Evolutionary conservation across 495 filamentous ascomycete species (phyloP).

Genomic region (Lepraria neglecta): DNA sequence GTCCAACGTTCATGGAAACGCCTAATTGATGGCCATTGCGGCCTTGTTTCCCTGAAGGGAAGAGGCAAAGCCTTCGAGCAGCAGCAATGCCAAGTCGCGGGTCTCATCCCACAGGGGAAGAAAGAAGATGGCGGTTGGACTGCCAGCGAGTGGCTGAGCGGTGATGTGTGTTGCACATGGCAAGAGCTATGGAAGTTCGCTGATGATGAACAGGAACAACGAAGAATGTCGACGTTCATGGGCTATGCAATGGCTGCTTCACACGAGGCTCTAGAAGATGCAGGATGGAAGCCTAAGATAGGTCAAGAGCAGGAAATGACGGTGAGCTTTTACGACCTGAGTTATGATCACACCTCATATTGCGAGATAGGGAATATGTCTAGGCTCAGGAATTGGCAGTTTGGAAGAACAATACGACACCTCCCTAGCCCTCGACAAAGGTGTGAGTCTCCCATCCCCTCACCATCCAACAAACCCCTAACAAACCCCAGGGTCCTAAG

Average conservation of each 20-base stretch:
- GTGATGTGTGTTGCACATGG: constrained; percentile 38
- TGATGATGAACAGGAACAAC: constrained; percentile 51
- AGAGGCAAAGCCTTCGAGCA: constrained; percentile 55
- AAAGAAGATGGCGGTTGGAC: constrained; percentile 59
- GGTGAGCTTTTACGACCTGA: constrained; percentile 37
- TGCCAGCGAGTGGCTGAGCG: constrained; percentile 67
- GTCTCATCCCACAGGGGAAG: constrained; percentile 61
- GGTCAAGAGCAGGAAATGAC: constrained; percentile 59
- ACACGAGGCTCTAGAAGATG: constrained; percentile 79
- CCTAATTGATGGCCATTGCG: constrained; percentile 71
- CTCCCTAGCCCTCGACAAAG: constrained; percentile 63
- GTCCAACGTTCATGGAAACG: constrained; percentile 71
- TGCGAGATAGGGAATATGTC: constrained; percentile 61
- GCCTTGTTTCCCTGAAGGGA: constrained; percentile 62
- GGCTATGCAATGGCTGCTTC: constrained; percentile 87
- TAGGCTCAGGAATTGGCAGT: constrained; percentile 95
- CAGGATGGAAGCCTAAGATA: constrained; percentile 64
- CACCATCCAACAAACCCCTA: not conserved
- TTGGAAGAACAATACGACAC: constrained; percentile 83
- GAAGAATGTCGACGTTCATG: constrained; percentile 84
- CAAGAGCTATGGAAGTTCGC: not conserved
- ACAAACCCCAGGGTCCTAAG: constrained; percentile 61
- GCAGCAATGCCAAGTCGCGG: constrained; percentile 79
- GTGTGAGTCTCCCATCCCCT: constrained; percentile 44
- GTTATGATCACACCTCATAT: not conserved